Base-by-base conservation (phyloP, 176 grass and related monocot genomes). In the Eremochloa ophiuroides region DNA sequence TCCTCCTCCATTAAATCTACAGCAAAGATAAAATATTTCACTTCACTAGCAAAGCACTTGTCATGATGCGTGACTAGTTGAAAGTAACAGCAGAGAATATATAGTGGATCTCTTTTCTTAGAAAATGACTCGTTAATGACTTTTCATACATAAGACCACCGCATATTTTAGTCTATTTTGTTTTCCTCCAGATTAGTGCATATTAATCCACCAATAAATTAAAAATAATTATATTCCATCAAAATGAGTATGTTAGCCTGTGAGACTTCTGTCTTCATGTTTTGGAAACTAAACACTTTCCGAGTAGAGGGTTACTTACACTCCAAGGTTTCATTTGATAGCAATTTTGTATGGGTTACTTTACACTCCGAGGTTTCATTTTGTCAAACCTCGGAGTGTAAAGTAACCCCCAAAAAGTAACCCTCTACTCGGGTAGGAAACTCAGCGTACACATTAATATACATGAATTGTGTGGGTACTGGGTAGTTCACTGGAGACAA, bases 161-260 rank as follows among this genome's bases (percentile, higher is more conserved):
- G 51, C 58, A 64, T 13, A 28, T 43, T 42, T 70, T 25, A 8
- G 9, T 26, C 22, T 79, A 18, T 47, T 33, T 48, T 65, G 26
- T 39, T 65, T 71, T 35, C 23, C 15, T 50, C 13, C 31, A 51
- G 51, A 28, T 15, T 65, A 2, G 34, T 83, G 58, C 1, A 15
- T 53, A 30, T 28, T 41, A 48, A 27, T 50, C 23, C 1, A 27
- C 4, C 42, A 62, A 82, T n/a, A n/a, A n/a, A 41, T 22, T n/a
- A n/a, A 23, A 26, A 58, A 10, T 64, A 83, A 85, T 71, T 62
- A 50, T 25, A 50, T 51, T 79, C 75, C 7, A 62, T 47, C 30
- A 16, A 12, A 18, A 3, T 29, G 22, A 62, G 66, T 62, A 22
- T 37, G n/a, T n/a, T 48, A 55, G 7, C 50, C 50, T 55, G 50